Conservation (phyloP, 768 basidiomycete genomes). For the Omphalotus guepiniiformis region DNA sequence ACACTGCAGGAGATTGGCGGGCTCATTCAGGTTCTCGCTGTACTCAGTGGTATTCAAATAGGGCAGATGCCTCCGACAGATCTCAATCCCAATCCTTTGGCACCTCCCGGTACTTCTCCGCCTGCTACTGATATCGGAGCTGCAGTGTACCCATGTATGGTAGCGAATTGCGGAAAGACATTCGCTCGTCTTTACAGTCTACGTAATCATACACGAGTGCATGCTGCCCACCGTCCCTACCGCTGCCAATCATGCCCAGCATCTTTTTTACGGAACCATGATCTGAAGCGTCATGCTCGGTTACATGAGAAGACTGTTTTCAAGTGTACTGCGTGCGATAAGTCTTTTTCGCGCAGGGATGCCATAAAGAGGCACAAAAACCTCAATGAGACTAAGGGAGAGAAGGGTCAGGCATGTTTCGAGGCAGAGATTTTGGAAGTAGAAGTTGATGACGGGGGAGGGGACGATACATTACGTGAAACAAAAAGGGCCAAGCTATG, state of each 20-base stretch:
- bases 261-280: conserved; percentile 75
- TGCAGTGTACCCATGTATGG: conserved; percentile 78
- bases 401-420: conserved; percentile 38
- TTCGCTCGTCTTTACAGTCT: conserved; percentile 69
- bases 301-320: conserved; percentile 71
- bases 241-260: conserved; percentile 63
- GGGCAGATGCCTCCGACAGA: conserved; percentile 34
- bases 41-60: conserved; percentile 75
- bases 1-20: conserved; percentile 72
- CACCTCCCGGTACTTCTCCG: conserved; percentile 26
- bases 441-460: conserved; percentile 33
- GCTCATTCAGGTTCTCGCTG: conserved; percentile 79
- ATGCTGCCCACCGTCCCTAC: conserved; percentile 61
- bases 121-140: conserved; percentile 54
- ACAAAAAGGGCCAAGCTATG: conserved; percentile 61
- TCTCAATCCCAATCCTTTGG: conserved; percentile 25
- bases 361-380: conserved; percentile 78
- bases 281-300: conserved; percentile 72
- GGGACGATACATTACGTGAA: conserved; percentile 46
- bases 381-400: conserved; percentile 31
- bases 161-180: conserved; percentile 58
- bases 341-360: conserved; percentile 72
- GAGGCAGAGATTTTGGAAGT: conserved; percentile 61
- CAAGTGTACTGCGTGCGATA: conserved; percentile 70
- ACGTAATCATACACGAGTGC: conserved; percentile 66